phyloP scores from a whole-genome alignment of 495 filamentous ascomycete species.

The Tuber aestivum region DNA sequence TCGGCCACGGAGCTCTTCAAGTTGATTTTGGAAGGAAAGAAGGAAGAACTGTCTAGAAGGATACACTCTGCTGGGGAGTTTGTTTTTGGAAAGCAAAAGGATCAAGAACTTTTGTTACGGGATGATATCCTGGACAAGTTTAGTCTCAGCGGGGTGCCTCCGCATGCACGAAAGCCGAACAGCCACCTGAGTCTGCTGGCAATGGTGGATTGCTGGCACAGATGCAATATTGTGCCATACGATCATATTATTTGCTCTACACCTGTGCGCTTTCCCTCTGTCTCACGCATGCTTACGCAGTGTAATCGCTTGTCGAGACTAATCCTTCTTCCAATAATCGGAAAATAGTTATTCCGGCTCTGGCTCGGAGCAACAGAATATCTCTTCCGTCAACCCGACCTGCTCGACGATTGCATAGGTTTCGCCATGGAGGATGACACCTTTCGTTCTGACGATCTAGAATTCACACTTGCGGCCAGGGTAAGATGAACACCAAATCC shows the following conservation, averaged over 20 bases:
- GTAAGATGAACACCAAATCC: constrained; percentile 8
- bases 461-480: constrained; percentile 93
- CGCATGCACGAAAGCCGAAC: constrained; percentile 60
- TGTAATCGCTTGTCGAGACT: constrained; percentile 8
- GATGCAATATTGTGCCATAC: constrained; percentile 86
- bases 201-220: constrained; percentile 99
- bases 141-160: constrained; percentile 62
- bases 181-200: constrained; percentile 88
- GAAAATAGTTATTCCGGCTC: constrained; percentile 73
- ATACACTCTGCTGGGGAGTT: constrained; percentile 70
- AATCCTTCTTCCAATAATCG: constrained; percentile 22
- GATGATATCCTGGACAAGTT: constrained; percentile 85
- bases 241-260: constrained; percentile 99
- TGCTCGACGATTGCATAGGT: constrained; percentile 77
- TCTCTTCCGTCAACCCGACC: constrained; percentile 74
- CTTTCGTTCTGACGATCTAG: constrained; percentile 84
- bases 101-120: constrained; percentile 61
- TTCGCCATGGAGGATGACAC: constrained; percentile 82
- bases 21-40: constrained; percentile 81
- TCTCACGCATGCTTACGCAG: constrained; percentile 1
- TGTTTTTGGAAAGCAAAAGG: constrained; percentile 65
- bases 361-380: constrained; percentile 98
- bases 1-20: constrained; percentile 94
- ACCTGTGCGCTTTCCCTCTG: constrained; percentile 53
- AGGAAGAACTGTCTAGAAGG: constrained; percentile 69